Base-by-base conservation (phyloP, 441 rosid species). In the Pelargonium cotyledonis region DNA sequence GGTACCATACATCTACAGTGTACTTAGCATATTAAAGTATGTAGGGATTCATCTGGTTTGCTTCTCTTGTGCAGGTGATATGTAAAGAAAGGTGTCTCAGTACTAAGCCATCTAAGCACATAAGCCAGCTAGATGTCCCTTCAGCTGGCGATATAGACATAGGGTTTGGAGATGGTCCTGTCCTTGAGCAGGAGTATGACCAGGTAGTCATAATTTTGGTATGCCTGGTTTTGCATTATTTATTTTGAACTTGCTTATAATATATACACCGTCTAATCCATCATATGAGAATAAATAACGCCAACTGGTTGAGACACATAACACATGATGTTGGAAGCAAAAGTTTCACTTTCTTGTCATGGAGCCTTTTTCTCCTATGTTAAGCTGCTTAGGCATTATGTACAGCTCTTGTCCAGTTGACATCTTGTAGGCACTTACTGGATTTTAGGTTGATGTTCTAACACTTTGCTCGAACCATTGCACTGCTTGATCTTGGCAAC, bases 161-260 rank as follows among this genome's bases (percentile, higher is more conserved):
- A 5, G 61, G 65, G 43, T n/a, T 41, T 63, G 76, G 16, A 29
- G 69, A 61, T 70, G 35, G 47, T 63, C 55, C 72, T 26, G 35
- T 69, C 53, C 75, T 75, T 70, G 85, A 72, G 65, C 74, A 72
- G 70, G 78, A 65, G n/a, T 53, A 66, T 63, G 69, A 66, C 67
- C 70, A 72, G 80, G 85, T 79, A 68, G 38, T 68, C n/a, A 65
- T 70, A 60, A 38, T 19, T 46, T 53, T 53, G 18, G 15, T 1
- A 53, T n/a, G 4, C 60, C 60, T 15, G 6, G 60, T 53, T 53
- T 53, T 53, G 7, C 23, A 53, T 53, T 53, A 53, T 53, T 53
- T 2, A 15, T 18, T 15, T 53, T 7, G 60, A 53, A n/a, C 15
- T n/a, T 53, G 7, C 18, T 8, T 16, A n/a, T 15, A 53, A 4